These are phyloP conservation scores for Dillenia suffruticosa DNA, from an alignment of 164 flowering plant genomes.

Conservation along the genomic window DNA sequence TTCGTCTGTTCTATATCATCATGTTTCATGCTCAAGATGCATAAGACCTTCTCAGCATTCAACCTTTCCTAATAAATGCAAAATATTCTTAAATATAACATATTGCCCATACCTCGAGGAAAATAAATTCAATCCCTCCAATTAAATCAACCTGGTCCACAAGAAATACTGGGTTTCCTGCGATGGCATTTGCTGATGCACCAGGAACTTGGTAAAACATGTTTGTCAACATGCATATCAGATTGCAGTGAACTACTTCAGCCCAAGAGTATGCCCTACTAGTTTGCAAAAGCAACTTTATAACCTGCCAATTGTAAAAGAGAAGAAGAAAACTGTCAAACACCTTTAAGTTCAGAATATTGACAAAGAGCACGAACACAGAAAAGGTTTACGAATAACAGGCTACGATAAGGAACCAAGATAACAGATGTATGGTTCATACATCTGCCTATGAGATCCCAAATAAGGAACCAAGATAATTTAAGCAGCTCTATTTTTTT, in stretches of 20 bases:
- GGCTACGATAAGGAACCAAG: no score
- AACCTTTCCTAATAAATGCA: no score
- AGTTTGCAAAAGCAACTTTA: conserved; percentile 63
- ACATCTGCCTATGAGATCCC: no score
- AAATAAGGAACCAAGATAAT: no score
- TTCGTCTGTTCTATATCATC: no score
- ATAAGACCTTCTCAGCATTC: no score
- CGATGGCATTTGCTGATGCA: conserved; percentile 26
- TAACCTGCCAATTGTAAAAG: conserved; percentile 47
- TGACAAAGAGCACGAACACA: background rate
- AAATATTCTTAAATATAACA: background rate
- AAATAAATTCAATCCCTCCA: conserved; percentile 89
- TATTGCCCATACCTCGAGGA: conserved; percentile 67
- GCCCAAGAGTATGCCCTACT: conserved; percentile 91
- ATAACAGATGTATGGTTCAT: no score
- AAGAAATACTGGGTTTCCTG: conserved; percentile 46
- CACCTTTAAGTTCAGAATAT: background rate
- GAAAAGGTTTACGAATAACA: no score
- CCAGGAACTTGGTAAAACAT: conserved; percentile 77
- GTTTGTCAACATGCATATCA: conserved; percentile 81
- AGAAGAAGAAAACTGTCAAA: background rate
- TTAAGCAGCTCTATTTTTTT: no score
- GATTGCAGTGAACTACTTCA: conserved; percentile 83
- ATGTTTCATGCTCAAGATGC: no score
- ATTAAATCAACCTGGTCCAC: conserved; percentile 74